Base-by-base conservation (phyloP, 257 asterid genomes). In the Thymus quinquecostatus region DNA sequence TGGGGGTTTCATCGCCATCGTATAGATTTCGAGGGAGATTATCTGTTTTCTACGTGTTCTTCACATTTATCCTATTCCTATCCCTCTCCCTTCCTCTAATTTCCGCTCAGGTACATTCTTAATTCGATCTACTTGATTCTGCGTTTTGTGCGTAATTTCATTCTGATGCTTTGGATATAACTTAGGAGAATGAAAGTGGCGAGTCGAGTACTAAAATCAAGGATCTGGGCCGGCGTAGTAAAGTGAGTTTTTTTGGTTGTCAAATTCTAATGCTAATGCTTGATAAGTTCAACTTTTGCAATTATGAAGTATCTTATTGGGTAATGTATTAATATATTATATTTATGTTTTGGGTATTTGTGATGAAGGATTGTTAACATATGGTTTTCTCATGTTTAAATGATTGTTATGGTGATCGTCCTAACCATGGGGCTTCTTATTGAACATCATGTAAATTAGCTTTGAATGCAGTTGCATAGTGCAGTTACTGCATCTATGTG, bases 181-280 rank as follows among this genome's bases (percentile, higher is more conserved):
- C 62, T 13, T 77, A 87, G 88, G 89, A 83, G 73, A 76, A 79
- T 72, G 88, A 74, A 76, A 53, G 58, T 54, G 83, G 74, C 51
- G 88, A 80, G 36, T 71, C 85, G 12, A 63, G 43, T 47, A 77
- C 77, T 58, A 57, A 73, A 55, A 74, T 75, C 60, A 70, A 43
- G 78, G 86, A 86, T 88, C 96, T 88, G 78, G 92, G 93, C 38
- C 87, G 93, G 64, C 88, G 86, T 38, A 80, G 97, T 79, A 88
- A 86, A 81, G 93, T 90, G 45, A 79, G 95, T 86, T 43, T 27
- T 1, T 47, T 32, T 29, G 47, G 54, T 63, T 63, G 27, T 49
- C 57, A 1, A 47, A 45, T 45, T 14, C 30, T 47, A 2, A 43
- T 28, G 0, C 51, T 44, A 11, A 11, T 62, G 69, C 68, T 10